Evolutionary conservation across 257 asterid species (phyloP), one percentile per base, ranked within the genome.

Genomic region (Solanum chiquidenum): DNA sequence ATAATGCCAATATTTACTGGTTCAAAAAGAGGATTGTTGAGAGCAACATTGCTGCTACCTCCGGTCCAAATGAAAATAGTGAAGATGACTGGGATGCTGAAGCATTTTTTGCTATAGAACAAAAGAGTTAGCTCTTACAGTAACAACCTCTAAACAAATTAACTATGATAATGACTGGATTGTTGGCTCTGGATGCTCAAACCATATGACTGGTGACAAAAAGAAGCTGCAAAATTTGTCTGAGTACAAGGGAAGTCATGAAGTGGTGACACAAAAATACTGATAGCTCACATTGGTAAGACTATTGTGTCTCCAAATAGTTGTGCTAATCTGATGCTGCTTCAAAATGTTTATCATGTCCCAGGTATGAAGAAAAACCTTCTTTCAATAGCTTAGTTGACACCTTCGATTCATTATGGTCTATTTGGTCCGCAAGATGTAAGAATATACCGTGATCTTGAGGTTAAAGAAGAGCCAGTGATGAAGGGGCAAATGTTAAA

Each of bases 361-460:
- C 62, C 4, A 49, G 3, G 60, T 49, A 49, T 49, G 23, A 52
- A 52, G 4, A 52, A 52, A 52, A 18, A 16, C 2, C 9, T 52
- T 52, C 60, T 52, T 52, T 52, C 4, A 52, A 4, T 1, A 52
- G 62, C 4, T 52, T 4, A 52, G 1, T 52, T 52, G 9, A 52
- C 4, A 2, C 6, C 0, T 52, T 0, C 0, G 4, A 4, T 5
- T 52, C 62, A 18, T 52, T 18, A 2, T 52, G n/a, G 6, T 52
- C 9, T 52, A 52, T 52, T 52, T 52, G n/a, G 1, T 18, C 0
- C 1, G n/a, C 23, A 16, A 52, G 9, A 16, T 52, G 4, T 52
- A 52, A 16, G n/a, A 52, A 52, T 52, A 52, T 16, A 52, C 0
- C 9, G 9, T 52, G n/a, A 18, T 52, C 62, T 16, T 52, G 9